Base-by-base conservation (phyloP, 1,139 yeast genomes). In the Protomyces gravidus region DNA sequence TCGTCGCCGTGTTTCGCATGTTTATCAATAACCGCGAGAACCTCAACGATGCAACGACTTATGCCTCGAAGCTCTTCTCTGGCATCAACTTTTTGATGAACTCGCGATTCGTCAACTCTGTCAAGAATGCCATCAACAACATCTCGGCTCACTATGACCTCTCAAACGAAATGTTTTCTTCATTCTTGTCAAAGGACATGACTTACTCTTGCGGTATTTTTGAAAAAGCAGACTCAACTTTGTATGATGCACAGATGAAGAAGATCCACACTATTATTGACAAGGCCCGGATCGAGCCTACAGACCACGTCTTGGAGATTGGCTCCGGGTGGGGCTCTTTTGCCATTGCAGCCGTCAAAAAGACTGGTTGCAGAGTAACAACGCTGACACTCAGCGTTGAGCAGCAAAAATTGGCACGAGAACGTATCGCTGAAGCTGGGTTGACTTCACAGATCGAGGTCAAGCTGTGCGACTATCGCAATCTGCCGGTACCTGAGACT, bases 121-220 rank as follows among this genome's bases (percentile, higher is more conserved):
- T 53, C 47, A 53, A 53, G 51, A 53, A 53, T 33, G 51, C 58
- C 27, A 53, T 53, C 58, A 55, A 55, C 55, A 55, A 55, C 33
- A 55, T 55, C 15, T 48, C 60, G 11, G 60, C 60, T 13, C 60
- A 55, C 19, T 55, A 55, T 25, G 60, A 55, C 15, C 26, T 55
- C 23, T 49, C 55, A 5, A 55, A 55, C 21, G 60, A 55, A 1
- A 55, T 55, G 53, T 55, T 55, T 45, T 50, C 49, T 9, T 48
- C 60, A 2, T 55, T 55, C 45, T 32, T 55, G 45, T 55, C 60
- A 17, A 42, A 40, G 27, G 60, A 55, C 28, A 55, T 55, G 60
- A 55, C 60, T 6, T 55, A 55, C 17, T 55, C 60, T 11, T 55
- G 55, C 23, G 60, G 55, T 2, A 55, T 55, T 26, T 55, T 49